A percentile compares a stretch with the other conserved stretches of the same genome.
phyloP scores from a whole-genome alignment of 768 basidiomycete species.

The Rhodocollybia butyracea region DNA sequence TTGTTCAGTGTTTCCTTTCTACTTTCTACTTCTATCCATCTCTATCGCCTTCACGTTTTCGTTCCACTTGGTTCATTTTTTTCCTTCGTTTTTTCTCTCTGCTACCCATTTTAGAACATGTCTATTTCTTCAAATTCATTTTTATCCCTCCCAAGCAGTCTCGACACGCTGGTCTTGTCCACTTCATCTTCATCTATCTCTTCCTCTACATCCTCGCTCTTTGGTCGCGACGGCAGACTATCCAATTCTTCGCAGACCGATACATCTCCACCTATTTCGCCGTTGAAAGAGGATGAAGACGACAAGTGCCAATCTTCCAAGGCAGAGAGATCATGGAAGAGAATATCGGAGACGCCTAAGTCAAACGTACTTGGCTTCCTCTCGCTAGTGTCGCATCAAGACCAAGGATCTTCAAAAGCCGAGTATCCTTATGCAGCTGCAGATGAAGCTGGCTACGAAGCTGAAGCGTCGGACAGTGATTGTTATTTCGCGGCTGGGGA shows the following conservation, averaged over 20 bases:
- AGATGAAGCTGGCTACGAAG: slow-evolving; percentile 5
- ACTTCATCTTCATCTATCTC: background rate
- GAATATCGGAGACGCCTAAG: background rate
- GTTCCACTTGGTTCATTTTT: background rate
- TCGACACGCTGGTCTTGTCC: slow-evolving; percentile 6
- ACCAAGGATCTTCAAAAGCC: background rate
- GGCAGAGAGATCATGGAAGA: background rate
- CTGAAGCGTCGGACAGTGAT: background rate
- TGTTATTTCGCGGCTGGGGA: background rate
- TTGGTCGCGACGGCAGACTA: background rate
- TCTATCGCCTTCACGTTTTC: background rate
- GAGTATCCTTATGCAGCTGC: background rate
- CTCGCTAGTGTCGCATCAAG: background rate
- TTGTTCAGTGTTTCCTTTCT: no score
- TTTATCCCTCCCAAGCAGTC: background rate
- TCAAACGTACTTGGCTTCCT: background rate
- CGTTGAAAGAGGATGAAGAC: background rate
- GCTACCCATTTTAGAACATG: background rate
- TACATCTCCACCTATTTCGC: background rate
- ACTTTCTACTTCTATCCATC: background rate
- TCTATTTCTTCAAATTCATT: background rate
- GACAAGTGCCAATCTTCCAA: no score
- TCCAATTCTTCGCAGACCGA: background rate
- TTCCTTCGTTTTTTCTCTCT: background rate
- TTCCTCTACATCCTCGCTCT: background rate